Base-by-base conservation (phyloP, 139 green algal genomes). In the Ettlia oleoabundans region DNA sequence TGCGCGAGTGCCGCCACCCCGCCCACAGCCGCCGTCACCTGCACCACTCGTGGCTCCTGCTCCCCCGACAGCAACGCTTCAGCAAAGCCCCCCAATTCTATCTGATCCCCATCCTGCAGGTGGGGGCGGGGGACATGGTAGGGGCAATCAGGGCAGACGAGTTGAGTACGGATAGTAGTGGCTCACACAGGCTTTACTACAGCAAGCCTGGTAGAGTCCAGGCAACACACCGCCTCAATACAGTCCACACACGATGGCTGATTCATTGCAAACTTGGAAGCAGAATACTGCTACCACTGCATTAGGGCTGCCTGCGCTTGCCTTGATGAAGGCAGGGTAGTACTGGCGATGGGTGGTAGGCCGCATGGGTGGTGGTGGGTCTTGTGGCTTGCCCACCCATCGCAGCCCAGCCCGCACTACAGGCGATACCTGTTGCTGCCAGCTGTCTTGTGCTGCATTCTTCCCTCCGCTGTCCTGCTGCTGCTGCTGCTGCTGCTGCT, bases 291-390 rank as follows among this genome's bases (percentile, higher is more conserved):
- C n/a, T n/a, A n/a, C n/a, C n/a, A n/a, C n/a, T n/a, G n/a, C n/a
- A n/a, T n/a, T n/a, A 67, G 30, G 30, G 58, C 22, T 33, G 26
- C 24, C 58, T 58, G 47, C 47, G 47, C 43, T 63, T 42, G 40
- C 69, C 69, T 64, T 62, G 4, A n/a, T 2, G 42, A 78, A 78
- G 47, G 47, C 71, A 1, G 71, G 24, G 22, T 78, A 78, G 47
- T 37, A 78, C 18, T 47, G 47, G 71, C 71, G 71, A 32, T 33
- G 47, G 32, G 43, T 28, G 15, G 71, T 47, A 15, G n/a, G 18
- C 3, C 38, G n/a, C 71, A 78, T 33, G 18, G 6, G 1, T 3
- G 42, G 26, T 2, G 43, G 71, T 3, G 71, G 43, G 1, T 43
- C 71, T 47, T n/a, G n/a, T n/a, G n/a, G 65, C 47, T 1, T 52